Evolutionary conservation across 768 basidiomycete genomes (phyloP), one percentile per base, ranked within the genome.

Genomic region (Artomyces pyxidatus): DNA sequence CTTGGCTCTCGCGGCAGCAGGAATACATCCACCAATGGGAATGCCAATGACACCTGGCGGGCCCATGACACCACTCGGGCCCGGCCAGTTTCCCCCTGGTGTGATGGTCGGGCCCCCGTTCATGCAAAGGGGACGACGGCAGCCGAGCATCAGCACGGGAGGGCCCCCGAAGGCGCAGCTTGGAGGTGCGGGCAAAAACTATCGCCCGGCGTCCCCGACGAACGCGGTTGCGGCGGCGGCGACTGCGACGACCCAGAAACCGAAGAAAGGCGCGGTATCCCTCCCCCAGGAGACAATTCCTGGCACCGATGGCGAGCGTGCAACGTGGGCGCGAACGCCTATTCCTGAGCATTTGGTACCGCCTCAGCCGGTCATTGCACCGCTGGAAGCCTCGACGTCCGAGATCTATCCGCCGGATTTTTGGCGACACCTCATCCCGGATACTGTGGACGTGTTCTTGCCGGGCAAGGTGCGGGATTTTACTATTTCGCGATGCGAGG

Each of bases 161-260:
- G 89, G 89, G 6, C 89, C 89, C n/a, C 89, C 89, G 8, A 92
- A 91, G 63, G 89, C 89, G 1, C 75, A 80, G 0, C 68, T 92
- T 2, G 89, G 89, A 16, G 89, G 89, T 0, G 88, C 85, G 11
- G 77, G 80, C 39, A 77, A 85, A 39, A 91, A 86, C 66, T 72
- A 81, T 44, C 85, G 81, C 63, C 86, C 87, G 10, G 66, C 85
- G 50, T 74, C 79, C 6, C 72, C 78, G 5, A 56, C 61, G 3
- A 40, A 66, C 1, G 65, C 71, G 25, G 61, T 58, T 45, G 52
- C 47, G 25, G 48, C 47, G 9, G 41, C 38, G 21, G 40, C 37
- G n/a, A 35, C 51, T 27, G 40, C 37, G n/a, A 35, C 51, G 28
- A 3, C 45, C 12, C 42, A 40, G 35, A 88, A 86, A 65, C 59